Evolutionary conservation across 2,329 filamentous ascomycete species (phyloP), one percentile per base, ranked within the genome.

Genomic region (Monascus ruber): DNA sequence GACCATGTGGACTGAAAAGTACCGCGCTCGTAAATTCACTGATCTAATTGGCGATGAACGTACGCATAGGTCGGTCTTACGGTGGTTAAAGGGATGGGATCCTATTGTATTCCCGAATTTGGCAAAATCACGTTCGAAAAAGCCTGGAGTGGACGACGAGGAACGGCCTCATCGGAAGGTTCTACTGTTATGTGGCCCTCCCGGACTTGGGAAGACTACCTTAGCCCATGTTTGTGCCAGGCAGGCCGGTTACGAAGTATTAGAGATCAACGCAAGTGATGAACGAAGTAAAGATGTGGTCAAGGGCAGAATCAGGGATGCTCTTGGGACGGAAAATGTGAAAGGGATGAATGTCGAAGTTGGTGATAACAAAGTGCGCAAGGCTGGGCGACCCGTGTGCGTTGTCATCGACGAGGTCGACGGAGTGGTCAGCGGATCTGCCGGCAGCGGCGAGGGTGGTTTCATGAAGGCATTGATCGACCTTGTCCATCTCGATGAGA

Each of bases 191-290:
- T 88, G 89, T 1, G 93, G 91, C 0, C 87, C 91, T 0, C 91
- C 91, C 0, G 91, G 91, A 2, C 69, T 98, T 7, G 91, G 91
- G 26, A 98, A 98, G 68, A 98, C 91, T 0, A 98, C 91, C 0
- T 63, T 98, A 35, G 91, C 91, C 1, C 91, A 98, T 62, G 91
- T 98, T 0, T 96, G 91, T 58, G 93, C 93, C 0, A 81, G 74
- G 49, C 91, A 98, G 63, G 91, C 91, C 4, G 91, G 91, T 0
- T 98, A 98, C 53, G 91, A 96, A 54, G 84, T 94, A 1, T 76
- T 96, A 56, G 91, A 98, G 59, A 94, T 98, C 64, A 98, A 98
- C 53, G 91, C 93, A 6, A 96, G 89, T 52, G 91, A 98, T 55
- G 93, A 98, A 56, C 76, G 91, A 52, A 94, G 86, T 55, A 74